Evolutionary conservation across 2,329 filamentous ascomycete species (phyloP), one percentile per base, ranked within the genome.

Genomic region (Ophiostoma triangulosporum): DNA sequence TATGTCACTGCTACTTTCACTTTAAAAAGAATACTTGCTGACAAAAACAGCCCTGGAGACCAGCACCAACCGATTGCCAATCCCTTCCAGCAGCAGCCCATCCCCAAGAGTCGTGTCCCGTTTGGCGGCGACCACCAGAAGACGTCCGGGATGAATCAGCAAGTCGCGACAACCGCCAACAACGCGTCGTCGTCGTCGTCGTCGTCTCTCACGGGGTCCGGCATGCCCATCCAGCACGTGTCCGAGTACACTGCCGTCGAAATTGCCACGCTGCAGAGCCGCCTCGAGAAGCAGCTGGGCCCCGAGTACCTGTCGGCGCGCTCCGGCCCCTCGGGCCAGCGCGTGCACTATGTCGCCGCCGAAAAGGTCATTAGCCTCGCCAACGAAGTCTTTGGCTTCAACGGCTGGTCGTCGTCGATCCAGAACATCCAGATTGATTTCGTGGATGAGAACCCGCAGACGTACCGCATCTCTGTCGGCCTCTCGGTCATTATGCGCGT

Each of bases 331-430:
- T 85, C 83, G 9, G 90, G 90, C 50, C 80, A 84, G 59, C 91
- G 86, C 65, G 86, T 98, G 17, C 88, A 95, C 66, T 98, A 98
- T 68, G 76, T 98, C 51, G 82, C 89, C n/a, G 90, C 89, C 1
- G 91, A 97, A 64, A 98, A 98, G 71, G 90, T 86, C 64, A 98
- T 98, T 66, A 86, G 87, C 55, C 83, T 96, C 51, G 90, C 90
- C 52, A 96, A 96, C 63, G 88, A 96, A 66, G 83, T 96, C 1
- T 95, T 96, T 70, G 90, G 90, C 9, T 96, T 96, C 73, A 95
- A 96, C 69, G 90, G 90, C 62, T 98, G 93, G 93, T 95, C 88
- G 9, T 95, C 88, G 54, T 85, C 86, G n/a, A 93, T 98, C 56
- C 87, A 91, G 64, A 89, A 94, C 64, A 86, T 96, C 35, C 86